Percentiles rank a stretch among this genome's conserved stretches.
phyloP scores from a whole-genome alignment of 2,329 filamentous ascomycete genomes.

The Lecanosticta acicola region DNA sequence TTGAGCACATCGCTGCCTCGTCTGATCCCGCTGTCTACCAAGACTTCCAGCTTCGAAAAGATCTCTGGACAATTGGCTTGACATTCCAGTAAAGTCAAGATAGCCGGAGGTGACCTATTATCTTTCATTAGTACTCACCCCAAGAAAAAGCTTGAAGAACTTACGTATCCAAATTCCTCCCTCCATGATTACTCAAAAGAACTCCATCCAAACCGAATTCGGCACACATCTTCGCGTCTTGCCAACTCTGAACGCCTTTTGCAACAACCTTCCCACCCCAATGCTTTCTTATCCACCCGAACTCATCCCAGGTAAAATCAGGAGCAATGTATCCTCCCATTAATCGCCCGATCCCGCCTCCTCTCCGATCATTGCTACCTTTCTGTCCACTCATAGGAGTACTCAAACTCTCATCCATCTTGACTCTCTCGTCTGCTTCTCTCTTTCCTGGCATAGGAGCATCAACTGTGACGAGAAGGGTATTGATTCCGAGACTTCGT shows the following conservation, averaged over 20 bases:
- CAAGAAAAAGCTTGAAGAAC: background rate
- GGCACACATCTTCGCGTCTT: constrained; percentile 40
- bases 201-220: constrained; percentile 43
- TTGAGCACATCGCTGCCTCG: constrained; percentile 64
- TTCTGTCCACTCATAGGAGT: constrained; percentile 49
- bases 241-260: constrained; percentile 39
- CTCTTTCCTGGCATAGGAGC: constrained; percentile 54
- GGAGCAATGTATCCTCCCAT: constrained; percentile 56
- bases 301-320: constrained; percentile 47
- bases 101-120: constrained; percentile 44
- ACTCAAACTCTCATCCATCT: constrained; percentile 43
- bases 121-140: background rate
- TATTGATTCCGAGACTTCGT: constrained; percentile 44
- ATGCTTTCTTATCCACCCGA: constrained; percentile 39
- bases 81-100: constrained; percentile 59
- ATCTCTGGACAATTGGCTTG: constrained; percentile 57
- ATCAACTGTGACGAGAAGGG: constrained; percentile 56
- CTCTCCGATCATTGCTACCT: constrained; percentile 49
- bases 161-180: constrained; percentile 45
- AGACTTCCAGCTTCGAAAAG: constrained; percentile 56
- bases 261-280: constrained; percentile 41
- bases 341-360: constrained; percentile 50
- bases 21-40: constrained; percentile 60
- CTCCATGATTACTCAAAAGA: constrained; percentile 49
- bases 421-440: constrained; percentile 43